phyloP scores from a whole-genome alignment of 805 yeast genomes.

The Saturnispora quitensis region DNA sequence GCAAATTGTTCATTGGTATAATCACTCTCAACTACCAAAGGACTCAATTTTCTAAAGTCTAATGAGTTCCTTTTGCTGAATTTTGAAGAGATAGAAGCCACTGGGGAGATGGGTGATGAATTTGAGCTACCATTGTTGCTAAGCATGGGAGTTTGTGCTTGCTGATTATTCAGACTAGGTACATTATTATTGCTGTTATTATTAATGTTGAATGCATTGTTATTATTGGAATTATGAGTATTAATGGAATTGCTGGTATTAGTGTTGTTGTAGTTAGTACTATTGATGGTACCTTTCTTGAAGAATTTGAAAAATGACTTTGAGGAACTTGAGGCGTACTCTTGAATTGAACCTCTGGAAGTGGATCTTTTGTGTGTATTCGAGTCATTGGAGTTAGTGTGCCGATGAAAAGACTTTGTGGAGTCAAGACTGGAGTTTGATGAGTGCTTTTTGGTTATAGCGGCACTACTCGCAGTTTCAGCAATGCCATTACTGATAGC shows the following conservation, averaged over 20 bases:
- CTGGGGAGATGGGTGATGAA: conserved; percentile 3
- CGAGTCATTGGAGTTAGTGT: conserved; percentile 37
- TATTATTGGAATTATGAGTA: too few species aligned
- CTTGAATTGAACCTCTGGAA: conserved; percentile 23
- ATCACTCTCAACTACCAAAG: not conserved
- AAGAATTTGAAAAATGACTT: conserved; percentile 26
- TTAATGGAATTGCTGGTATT: not conserved
- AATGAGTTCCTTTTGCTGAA: not conserved
- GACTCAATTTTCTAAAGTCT: conserved; percentile 1
- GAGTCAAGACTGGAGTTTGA: conserved; percentile 5
- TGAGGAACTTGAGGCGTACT: conserved; percentile 21
- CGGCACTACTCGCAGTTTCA: not conserved
- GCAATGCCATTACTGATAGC: not conserved
- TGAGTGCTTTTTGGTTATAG: not conserved
- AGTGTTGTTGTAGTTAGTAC: not conserved
- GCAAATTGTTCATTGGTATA: not conserved
- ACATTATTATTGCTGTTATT: not conserved
- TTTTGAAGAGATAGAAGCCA: not conserved
- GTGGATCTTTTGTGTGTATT: conserved; percentile 33
- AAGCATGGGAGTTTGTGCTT: not conserved
- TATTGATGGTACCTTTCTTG: conserved; percentile 14
- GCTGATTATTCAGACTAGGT: not conserved
- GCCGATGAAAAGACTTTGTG: not conserved
- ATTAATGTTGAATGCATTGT: too few species aligned
- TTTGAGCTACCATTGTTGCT: not conserved